Evolutionary conservation across 805 yeast genomes (phyloP).

Genomic region (Candida koratica): DNA sequence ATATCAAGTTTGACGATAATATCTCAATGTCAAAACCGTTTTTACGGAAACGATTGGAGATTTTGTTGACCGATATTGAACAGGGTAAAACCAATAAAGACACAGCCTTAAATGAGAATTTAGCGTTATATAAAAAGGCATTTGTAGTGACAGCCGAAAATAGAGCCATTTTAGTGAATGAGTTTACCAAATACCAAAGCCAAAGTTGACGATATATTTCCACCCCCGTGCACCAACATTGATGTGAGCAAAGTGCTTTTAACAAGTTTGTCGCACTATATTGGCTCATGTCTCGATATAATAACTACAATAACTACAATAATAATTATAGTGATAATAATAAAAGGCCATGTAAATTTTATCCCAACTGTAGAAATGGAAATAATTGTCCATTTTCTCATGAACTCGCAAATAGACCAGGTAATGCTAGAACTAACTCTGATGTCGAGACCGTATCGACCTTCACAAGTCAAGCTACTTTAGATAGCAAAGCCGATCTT

Average conservation of each 20-base stretch:
- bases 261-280: too few relatives aligned
- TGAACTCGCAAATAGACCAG: conserved; percentile 3
- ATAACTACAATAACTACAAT: conserved; percentile 5
- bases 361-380: conserved; percentile 26
- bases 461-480: conserved; percentile 15
- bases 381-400: conserved; percentile 26
- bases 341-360: conserved; percentile 14
- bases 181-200: conserved; percentile 12
- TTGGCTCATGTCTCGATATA: conserved; percentile 11
- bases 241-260: too few relatives aligned
- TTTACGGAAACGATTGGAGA: conserved; percentile 72
- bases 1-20: conserved; percentile 60
- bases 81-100: conserved; percentile 53
- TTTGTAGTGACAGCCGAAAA: conserved; percentile 46
- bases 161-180: conserved; percentile 21
- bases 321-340: conserved; percentile 4
- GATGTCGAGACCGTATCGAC: conserved; percentile 11
- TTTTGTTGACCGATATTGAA: conserved; percentile 60
- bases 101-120: conserved; percentile 52
- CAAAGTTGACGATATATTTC: too few relatives aligned
- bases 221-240: too few relatives aligned
- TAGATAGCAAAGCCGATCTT: conserved; percentile 17
- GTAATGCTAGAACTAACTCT: conserved; percentile 1
- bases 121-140: conserved; percentile 56
- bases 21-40: conserved; percentile 76